A percentile compares a stretch with the other conserved stretches of the same genome.
phyloP scores from a whole-genome alignment of 306 rosid species.

The Lablab purpureus region DNA sequence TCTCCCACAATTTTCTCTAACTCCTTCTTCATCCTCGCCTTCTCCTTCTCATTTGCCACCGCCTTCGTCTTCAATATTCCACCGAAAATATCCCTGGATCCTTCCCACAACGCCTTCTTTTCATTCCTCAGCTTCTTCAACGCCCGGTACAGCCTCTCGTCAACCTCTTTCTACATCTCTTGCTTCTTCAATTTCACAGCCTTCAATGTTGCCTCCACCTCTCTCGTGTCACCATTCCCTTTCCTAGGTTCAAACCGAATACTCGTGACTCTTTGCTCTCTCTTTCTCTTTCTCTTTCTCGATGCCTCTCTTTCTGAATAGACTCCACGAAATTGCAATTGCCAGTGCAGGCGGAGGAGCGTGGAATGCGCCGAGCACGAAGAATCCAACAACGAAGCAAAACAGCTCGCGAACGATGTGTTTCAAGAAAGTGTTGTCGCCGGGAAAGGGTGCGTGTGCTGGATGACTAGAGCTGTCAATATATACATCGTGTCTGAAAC shows the following conservation, averaged over 20 bases:
- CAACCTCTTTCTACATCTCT: slow-evolving; percentile 56
- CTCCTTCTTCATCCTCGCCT: slow-evolving; percentile 49
- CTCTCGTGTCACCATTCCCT: slow-evolving; percentile 55
- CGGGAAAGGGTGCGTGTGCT: not conserved
- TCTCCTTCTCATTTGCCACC: slow-evolving; percentile 46
- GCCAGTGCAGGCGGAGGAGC: slow-evolving; percentile 58
- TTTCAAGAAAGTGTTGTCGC: slow-evolving; percentile 44
- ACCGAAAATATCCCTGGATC: slow-evolving; percentile 54
- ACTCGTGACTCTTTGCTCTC: slow-evolving; percentile 54
- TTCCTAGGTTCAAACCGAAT: slow-evolving; percentile 61
- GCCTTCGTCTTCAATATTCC: slow-evolving; percentile 48
- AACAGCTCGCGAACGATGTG: slow-evolving; percentile 55
- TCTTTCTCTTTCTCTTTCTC: slow-evolving; percentile 37
- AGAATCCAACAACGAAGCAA: slow-evolving; percentile 66
- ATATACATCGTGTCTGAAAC: too few relatives aligned
- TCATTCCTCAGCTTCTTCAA: slow-evolving; percentile 59
- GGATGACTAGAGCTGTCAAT: too few relatives aligned
- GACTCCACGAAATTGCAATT: slow-evolving; percentile 18
- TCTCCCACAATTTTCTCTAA: slow-evolving; percentile 58
- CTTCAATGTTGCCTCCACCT: slow-evolving; percentile 59
- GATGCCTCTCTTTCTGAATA: slow-evolving; percentile 30
- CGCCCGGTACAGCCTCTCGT: slow-evolving; percentile 59
- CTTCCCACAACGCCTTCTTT: slow-evolving; percentile 48
- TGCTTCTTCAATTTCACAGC: slow-evolving; percentile 69
- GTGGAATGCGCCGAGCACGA: slow-evolving; percentile 54